phyloP scores from a whole-genome alignment of 306 rosid species.

The Parietaria judaica region DNA sequence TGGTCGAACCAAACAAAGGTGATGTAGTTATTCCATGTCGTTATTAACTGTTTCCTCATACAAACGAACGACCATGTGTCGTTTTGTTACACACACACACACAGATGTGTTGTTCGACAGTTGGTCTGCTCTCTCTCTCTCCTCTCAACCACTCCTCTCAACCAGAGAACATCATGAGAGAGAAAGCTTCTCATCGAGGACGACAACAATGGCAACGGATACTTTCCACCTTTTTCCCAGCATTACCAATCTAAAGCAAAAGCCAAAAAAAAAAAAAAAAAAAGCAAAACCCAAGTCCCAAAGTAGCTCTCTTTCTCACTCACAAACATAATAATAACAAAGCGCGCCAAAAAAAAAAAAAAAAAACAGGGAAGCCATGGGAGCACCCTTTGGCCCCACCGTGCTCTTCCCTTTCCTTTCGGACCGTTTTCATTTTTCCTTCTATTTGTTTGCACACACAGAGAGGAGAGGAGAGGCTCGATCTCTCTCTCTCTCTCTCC shows the following conservation, averaged over 20 bases:
- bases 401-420: constrained; percentile 34
- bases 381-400: constrained; percentile 38
- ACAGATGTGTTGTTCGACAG: too few species aligned
- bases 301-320: background rate
- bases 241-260: constrained; percentile 13
- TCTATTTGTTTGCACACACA: background rate
- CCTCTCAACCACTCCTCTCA: background rate
- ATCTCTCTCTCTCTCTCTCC: constrained; percentile 6
- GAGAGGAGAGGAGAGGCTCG: too few species aligned
- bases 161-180: background rate
- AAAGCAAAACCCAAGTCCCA: background rate
- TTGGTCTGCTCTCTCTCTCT: background rate
- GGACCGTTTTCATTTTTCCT: constrained; percentile 27
- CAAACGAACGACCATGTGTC: too few species aligned
- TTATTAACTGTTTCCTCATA: too few species aligned
- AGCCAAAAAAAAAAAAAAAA: too few species aligned
- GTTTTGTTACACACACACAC: too few species aligned
- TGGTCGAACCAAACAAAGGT: too few species aligned
- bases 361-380: constrained; percentile 18
- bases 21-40: too few species aligned
- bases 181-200: background rate
- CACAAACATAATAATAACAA: background rate
- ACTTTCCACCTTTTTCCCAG: constrained; percentile 37
- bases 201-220: constrained; percentile 28
- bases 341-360: background rate